Base-by-base conservation (phyloP, 495 filamentous ascomycete species). In the Friedmanniomyces simplex region DNA sequence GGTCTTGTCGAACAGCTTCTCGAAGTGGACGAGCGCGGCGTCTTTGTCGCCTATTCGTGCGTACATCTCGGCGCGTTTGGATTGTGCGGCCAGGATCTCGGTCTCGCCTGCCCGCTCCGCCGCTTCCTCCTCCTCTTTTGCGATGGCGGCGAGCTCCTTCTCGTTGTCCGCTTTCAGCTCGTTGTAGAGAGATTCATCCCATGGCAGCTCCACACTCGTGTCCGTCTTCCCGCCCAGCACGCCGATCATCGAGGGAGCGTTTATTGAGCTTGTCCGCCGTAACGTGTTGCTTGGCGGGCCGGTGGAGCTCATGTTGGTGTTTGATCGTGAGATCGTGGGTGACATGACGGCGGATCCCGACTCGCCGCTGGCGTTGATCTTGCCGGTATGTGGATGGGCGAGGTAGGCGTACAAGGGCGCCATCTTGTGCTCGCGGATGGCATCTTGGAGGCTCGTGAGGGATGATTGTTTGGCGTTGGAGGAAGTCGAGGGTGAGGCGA, bases 11-110 rank as follows among this genome's bases (percentile, higher is more conserved):
- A 95, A 86, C 25, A 97, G 80, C 59, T 85, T 83, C 75, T 98
- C 93, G 76, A 91, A 91, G 28, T 88, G 81, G 45, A 87, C 81
- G 65, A 97, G 84, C 11, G 93, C 87, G 82, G 91, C 89, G 65
- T 97, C 93, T 85, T 97, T 97, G 71, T 98, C 93, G 57, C 88
- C 91, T 56, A 96, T 86, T 57, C 87, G 78, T 28, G 94, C 89
- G 78, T 85, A 96, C 74, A 93, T 93, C 67, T 98, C 93, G 32
- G 94, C 93, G 64, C 90, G 79, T 77, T 97, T 98, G 48, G 91
- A 90, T 70, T 83, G 81, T 52, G 93, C 93, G 59, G 89, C 88
- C 71, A 89, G 82, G 50, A 98, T 84, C 73, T 98, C 93, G 8
- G 88, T 95, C 64, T 98, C 93, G 42, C 93, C 93, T 55, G 91